Evolutionary conservation across 345 rosid species (phyloP).

Genomic region (Microthlaspi erraticum): DNA sequence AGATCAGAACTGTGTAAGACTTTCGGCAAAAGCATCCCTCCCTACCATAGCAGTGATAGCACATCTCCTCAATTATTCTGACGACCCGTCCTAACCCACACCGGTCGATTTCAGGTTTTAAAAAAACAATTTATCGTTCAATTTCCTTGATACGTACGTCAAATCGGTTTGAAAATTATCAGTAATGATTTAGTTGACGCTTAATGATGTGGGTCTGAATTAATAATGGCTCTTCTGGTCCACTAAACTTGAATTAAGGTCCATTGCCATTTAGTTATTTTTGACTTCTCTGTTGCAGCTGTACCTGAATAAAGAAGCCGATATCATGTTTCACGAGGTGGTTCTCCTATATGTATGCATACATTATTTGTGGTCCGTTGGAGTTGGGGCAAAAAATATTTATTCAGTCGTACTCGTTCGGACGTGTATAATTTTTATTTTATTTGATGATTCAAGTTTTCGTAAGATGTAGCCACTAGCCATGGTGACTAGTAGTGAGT

Average conservation of each 20-base stretch:
- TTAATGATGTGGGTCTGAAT: neutral
- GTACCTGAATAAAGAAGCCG: neutral
- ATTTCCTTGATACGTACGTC: neutral
- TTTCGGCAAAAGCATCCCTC: no score
- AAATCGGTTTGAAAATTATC: neutral
- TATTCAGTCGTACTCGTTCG: conserved; percentile 1
- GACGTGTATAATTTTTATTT: neutral
- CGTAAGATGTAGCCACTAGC: neutral
- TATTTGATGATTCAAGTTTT: neutral
- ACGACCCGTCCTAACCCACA: no score
- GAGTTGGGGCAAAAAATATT: neutral
- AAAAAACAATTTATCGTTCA: neutral
- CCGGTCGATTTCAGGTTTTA: no score
- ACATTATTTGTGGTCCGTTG: neutral
- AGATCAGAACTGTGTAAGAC: no score
- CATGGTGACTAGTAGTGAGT: neutral
- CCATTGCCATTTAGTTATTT: neutral
- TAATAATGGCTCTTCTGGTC: neutral
- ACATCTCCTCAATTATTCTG: no score
- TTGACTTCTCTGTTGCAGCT: no score
- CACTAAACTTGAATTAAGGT: neutral
- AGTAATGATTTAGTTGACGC: neutral
- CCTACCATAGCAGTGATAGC: no score
- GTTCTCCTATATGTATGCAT: neutral
- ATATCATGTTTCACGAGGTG: neutral